Evolutionary conservation across 2,329 filamentous ascomycete species (phyloP).

Genomic region (Nemania diffusa): DNA sequence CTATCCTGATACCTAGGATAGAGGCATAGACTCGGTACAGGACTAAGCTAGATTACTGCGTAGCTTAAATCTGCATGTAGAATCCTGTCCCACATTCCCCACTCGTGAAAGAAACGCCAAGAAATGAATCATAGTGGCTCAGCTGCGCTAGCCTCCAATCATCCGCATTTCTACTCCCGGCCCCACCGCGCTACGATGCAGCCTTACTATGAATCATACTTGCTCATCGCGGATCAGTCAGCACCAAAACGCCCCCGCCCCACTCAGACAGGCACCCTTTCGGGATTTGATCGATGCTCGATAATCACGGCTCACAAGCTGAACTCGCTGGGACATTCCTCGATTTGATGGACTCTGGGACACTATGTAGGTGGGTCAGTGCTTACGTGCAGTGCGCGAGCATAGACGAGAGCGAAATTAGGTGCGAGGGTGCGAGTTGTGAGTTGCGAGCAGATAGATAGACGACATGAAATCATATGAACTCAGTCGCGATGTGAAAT

Average conservation of each 20-base stretch:
- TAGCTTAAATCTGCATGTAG: too few relatives aligned
- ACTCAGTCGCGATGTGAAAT: conserved; percentile 27
- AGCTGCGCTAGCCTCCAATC: conserved; percentile 6
- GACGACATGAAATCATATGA: conserved; percentile 22
- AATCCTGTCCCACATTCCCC: too few relatives aligned
- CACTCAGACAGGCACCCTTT: not conserved
- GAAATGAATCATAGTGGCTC: conserved; percentile 37
- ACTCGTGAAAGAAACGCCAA: conserved; percentile 8
- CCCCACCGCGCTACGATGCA: not conserved
- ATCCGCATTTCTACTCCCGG: not conserved
- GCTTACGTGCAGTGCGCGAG: too few relatives aligned
- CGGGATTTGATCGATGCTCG: too few relatives aligned
- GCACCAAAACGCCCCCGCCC: not conserved
- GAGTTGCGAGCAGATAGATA: not conserved
- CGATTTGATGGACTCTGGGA: not conserved
- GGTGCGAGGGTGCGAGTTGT: not conserved
- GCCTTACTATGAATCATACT: conserved; percentile 33
- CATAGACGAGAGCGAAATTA: not conserved
- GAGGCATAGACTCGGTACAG: too few relatives aligned
- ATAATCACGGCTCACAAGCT: not conserved
- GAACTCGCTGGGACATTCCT: not conserved
- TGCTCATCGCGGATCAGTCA: conserved; percentile 22
- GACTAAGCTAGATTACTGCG: too few relatives aligned
- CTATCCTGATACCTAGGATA: too few relatives aligned
- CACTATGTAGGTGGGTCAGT: too few relatives aligned